These are phyloP conservation scores for Rosa hybrid DNA, from an alignment of 331 rosid species.

Conservation along the genomic window DNA sequence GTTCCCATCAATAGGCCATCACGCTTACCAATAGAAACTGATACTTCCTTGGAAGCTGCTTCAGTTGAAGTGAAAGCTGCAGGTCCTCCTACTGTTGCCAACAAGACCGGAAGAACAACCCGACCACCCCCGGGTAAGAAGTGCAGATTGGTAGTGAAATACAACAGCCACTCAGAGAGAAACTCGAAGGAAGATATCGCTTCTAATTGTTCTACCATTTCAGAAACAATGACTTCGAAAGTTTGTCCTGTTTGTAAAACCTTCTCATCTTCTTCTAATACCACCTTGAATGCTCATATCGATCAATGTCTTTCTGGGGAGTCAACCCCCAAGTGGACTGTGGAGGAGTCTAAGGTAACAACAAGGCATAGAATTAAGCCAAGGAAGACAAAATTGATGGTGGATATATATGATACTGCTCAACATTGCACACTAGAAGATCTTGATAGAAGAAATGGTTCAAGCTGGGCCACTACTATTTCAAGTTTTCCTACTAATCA, in stretches of 20 bases:
- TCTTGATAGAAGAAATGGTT: constrained; percentile 60
- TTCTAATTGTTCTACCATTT: constrained; percentile 31
- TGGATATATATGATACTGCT: constrained; percentile 52
- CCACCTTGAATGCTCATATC: constrained; percentile 67
- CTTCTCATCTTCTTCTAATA: constrained; percentile 62
- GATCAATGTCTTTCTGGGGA: constrained; percentile 65
- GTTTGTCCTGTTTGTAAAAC: constrained; percentile 65
- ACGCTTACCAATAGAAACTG: constrained; percentile 28
- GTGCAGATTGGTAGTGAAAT: constrained; percentile 50
- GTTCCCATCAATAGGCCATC: constrained; percentile 39
- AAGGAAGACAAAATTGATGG: constrained; percentile 56
- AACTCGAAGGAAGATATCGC: constrained; percentile 43
- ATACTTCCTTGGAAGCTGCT: constrained; percentile 35
- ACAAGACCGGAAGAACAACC: constrained; percentile 32
- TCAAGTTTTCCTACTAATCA: constrained; percentile 33
- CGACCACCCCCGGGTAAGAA: constrained; percentile 40
- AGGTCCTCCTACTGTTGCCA: constrained; percentile 22
- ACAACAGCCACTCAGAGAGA: constrained; percentile 35
- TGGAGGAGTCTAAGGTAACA: constrained; percentile 36
- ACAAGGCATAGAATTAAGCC: constrained; percentile 52
- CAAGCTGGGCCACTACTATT: constrained; percentile 48
- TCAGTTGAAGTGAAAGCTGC: constrained; percentile 37
- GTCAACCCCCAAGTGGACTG: constrained; percentile 49
- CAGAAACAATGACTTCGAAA: constrained; percentile 58
- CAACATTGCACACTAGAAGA: constrained; percentile 56